These are phyloP conservation scores for Aureobasidium namibiae DNA, from an alignment of 2,329 filamentous ascomycete species.

Conservation along the genomic window DNA sequence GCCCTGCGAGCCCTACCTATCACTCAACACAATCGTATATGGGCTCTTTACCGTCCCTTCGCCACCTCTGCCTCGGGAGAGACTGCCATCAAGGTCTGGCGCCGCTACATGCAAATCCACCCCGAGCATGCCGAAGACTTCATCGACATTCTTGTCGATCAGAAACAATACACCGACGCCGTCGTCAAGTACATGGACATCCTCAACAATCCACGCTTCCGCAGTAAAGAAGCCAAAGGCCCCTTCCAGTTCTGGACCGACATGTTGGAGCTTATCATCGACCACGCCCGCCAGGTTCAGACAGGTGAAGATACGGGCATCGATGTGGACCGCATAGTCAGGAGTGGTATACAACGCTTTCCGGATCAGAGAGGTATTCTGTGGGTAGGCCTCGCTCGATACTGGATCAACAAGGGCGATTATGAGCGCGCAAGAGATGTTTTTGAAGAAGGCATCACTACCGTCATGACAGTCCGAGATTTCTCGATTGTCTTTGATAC, in stretches of 20 bases:
- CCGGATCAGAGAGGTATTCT: conserved; percentile 89
- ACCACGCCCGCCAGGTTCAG: conserved; percentile 72
- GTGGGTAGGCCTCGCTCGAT: conserved; percentile 90
- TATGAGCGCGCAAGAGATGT: conserved; percentile 89
- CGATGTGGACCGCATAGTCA: conserved; percentile 84
- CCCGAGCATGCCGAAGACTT: conserved; percentile 94
- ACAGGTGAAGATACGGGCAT: conserved; percentile 74
- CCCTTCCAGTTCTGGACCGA: conserved; percentile 97
- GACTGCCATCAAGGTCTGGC: conserved; percentile 89
- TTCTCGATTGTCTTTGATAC: conserved; percentile 95
- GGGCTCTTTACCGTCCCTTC: conserved; percentile 84
- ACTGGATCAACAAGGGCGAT: conserved; percentile 88
- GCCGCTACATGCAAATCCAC: conserved; percentile 92
- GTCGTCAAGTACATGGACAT: conserved; percentile 86
- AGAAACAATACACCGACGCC: conserved; percentile 80
- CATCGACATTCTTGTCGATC: conserved; percentile 77
- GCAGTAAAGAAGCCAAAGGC: conserved; percentile 87
- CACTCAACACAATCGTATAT: conserved; percentile 92
- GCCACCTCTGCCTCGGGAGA: conserved; percentile 83
- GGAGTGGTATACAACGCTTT: conserved; percentile 84
- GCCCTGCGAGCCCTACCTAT: conserved; percentile 85
- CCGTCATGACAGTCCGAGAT: conserved; percentile 96
- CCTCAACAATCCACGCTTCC: conserved; percentile 81
- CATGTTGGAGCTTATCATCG: conserved; percentile 90
- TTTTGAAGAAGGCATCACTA: conserved; percentile 93